Evolutionary conservation across 768 basidiomycete genomes (phyloP), one percentile per base, ranked within the genome.

Genomic region (Phanerochaete sordida): DNA sequence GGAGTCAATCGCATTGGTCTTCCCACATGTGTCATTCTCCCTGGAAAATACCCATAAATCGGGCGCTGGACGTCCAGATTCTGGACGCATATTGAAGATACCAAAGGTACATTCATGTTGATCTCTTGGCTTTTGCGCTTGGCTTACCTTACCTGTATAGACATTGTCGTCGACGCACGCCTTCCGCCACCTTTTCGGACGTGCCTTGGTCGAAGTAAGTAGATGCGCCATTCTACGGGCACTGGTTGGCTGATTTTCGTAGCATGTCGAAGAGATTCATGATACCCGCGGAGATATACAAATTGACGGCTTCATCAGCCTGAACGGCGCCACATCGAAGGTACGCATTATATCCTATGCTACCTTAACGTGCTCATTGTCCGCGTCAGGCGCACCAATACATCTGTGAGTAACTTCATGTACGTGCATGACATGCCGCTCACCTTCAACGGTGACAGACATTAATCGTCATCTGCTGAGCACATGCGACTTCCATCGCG

Each of bases 271-370:
- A 62, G 80, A 83, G 57, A 79, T 94, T 51, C 65, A 83, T 28
- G 72, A 78, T 1, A 68, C 65, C 33, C 77, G 72, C n/a, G 86
- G 76, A 9, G 74, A 77, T 16, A 72, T 88, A 66, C 81, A 72
- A 46, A 74, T 93, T 8, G 77, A 87, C 58, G 96, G 96, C 0
- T 98, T 98, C 70, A 85, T 97, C 58, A 91, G 92, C 69, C 77
- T 93, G 5, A 81, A 84, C 19, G 91, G 92, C 8, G 82, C 88
- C 24, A 74, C 78, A 62, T 87, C 91, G 23, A 93, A 88, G 77
- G 94, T 87, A 61, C 11, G 60, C 24, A 26, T n/a, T 26, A 24
- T 21, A 2, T 5, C 16, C 33, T 35, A 26, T 4, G 16, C n/a
- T 35, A 15, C 1, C 33, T 28, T 8, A 21, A 2, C 8, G 26